A percentile compares a stretch with the other conserved stretches of the same genome.
Conservation (phyloP, 192 early-diverging fungal genomes). For the Borealophlyctis nickersoniae region DNA sequence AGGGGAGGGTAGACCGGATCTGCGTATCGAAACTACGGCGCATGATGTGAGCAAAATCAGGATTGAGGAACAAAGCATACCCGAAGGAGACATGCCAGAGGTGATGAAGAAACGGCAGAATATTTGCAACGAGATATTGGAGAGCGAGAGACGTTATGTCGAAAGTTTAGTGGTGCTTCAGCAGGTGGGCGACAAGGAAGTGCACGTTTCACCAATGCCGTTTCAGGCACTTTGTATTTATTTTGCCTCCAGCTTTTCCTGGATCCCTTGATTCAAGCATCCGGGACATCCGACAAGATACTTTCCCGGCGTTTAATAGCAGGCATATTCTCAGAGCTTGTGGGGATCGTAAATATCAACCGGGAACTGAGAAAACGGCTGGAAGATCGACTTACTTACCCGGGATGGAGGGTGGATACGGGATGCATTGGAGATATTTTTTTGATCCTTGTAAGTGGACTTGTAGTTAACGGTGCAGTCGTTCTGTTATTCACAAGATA, state of each 20-base stretch:
- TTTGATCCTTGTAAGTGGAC: conserved; percentile 21
- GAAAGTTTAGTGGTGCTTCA: conserved; percentile 18
- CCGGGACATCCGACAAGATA: conserved; percentile 22
- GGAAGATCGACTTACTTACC: conserved; percentile 14
- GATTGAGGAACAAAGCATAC: neutral
- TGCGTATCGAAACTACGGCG: too few relatives aligned
- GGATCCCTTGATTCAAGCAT: conserved; percentile 20
- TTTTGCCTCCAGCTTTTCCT: conserved; percentile 28
- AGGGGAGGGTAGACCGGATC: neutral
- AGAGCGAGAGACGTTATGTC: conserved; percentile 28
- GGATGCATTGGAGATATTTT: conserved; percentile 34
- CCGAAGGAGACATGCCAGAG: neutral
- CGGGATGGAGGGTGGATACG: conserved; percentile 4
- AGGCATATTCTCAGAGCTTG: conserved; percentile 26
- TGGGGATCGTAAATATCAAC: conserved; percentile 29
- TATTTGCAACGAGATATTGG: conserved; percentile 18
- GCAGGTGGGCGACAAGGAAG: too few relatives aligned
- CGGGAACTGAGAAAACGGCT: conserved; percentile 26
- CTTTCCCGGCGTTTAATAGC: conserved; percentile 23
- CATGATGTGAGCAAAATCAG: neutral
- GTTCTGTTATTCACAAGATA: neutral
- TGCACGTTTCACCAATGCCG: too few relatives aligned
- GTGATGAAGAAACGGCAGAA: conserved; percentile 6
- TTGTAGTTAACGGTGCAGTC: neutral
- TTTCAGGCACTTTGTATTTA: too few relatives aligned